Percentiles rank a stretch among this genome's conserved stretches.
These are phyloP conservation scores for Penicillium sp. DNA, from an alignment of 2,329 filamentous ascomycete genomes.

Conservation along the genomic window DNA sequence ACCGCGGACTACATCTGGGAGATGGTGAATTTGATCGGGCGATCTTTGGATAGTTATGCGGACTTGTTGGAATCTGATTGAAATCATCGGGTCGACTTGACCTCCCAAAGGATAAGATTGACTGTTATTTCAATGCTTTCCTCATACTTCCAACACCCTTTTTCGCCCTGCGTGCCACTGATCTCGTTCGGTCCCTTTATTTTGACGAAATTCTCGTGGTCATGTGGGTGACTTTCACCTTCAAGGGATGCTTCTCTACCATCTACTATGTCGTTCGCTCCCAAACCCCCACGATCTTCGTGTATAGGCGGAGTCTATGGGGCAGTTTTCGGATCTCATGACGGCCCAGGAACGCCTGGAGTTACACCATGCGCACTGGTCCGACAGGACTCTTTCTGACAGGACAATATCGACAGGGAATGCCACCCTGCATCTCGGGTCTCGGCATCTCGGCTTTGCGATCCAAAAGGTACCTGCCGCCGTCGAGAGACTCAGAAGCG, in stretches of 20 bases:
- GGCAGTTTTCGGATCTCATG: constrained; percentile 23
- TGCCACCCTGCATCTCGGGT: constrained; percentile 32
- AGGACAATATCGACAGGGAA: constrained; percentile 29
- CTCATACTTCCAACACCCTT: no score
- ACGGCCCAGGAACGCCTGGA: constrained; percentile 34
- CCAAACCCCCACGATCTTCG: constrained; percentile 25
- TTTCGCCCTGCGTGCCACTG: constrained; percentile 35
- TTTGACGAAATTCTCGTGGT: constrained; percentile 39
- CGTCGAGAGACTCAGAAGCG: constrained; percentile 24
- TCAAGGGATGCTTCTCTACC: constrained; percentile 38
- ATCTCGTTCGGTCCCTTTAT: constrained; percentile 31
- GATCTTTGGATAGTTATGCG: constrained; percentile 31
- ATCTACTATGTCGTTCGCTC: constrained; percentile 38
- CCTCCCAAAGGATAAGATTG: no score
- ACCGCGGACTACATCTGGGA: constrained; percentile 36
- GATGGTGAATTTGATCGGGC: constrained; percentile 33
- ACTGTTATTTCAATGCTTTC: no score
- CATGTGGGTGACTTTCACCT: constrained; percentile 38
- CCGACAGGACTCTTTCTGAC: constrained; percentile 11
- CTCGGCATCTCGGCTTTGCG: constrained; percentile 37
- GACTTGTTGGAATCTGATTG: constrained; percentile 25
- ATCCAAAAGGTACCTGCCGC: constrained; percentile 34
- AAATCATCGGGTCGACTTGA: neutral
- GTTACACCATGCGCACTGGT: constrained; percentile 35
- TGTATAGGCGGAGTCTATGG: constrained; percentile 27